Evolutionary conservation across 2,329 filamentous ascomycete genomes (phyloP).

Genomic region (Pyrenochaeta sp.): DNA sequence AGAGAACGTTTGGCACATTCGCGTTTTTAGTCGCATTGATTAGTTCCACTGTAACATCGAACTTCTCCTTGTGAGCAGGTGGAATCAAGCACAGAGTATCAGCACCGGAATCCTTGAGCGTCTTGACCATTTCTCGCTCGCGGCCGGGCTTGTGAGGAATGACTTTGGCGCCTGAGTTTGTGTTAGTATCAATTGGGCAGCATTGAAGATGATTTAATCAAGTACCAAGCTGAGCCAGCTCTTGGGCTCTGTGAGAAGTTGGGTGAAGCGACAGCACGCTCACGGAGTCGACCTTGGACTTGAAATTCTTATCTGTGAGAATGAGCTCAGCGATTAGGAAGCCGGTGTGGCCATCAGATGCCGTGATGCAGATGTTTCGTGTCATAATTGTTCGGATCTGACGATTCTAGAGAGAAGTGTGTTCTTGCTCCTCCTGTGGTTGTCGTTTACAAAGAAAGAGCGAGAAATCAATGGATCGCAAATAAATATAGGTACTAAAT

Average conservation of each 20-base stretch:
- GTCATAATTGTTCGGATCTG: too few relatives aligned
- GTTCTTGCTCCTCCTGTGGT: too few relatives aligned
- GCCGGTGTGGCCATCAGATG: conserved; percentile 60
- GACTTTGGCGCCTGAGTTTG: conserved; percentile 42
- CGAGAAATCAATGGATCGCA: too few relatives aligned
- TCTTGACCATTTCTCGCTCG: conserved; percentile 48
- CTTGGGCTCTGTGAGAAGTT: conserved; percentile 46
- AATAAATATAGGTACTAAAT: too few relatives aligned
- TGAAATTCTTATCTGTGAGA: conserved; percentile 55
- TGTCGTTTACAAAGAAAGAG: too few relatives aligned
- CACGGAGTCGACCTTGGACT: conserved; percentile 51
- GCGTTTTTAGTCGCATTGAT: conserved; percentile 56
- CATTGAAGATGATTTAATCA: neutral
- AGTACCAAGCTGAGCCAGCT: conserved; percentile 51
- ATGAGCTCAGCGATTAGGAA: conserved; percentile 61
- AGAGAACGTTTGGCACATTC: conserved; percentile 54
- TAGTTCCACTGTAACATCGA: conserved; percentile 56
- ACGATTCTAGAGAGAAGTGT: too few relatives aligned
- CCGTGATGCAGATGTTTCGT: conserved; percentile 59
- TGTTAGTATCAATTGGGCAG: neutral
- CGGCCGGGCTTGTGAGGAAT: conserved; percentile 54
- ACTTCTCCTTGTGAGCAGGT: conserved; percentile 56
- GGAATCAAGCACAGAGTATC: conserved; percentile 61
- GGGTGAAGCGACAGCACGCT: conserved; percentile 54
- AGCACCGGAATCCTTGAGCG: conserved; percentile 53